These are phyloP conservation scores for Lophiostoma macrostomum DNA, from an alignment of 495 filamentous ascomycete genomes.

Conservation along the genomic window DNA sequence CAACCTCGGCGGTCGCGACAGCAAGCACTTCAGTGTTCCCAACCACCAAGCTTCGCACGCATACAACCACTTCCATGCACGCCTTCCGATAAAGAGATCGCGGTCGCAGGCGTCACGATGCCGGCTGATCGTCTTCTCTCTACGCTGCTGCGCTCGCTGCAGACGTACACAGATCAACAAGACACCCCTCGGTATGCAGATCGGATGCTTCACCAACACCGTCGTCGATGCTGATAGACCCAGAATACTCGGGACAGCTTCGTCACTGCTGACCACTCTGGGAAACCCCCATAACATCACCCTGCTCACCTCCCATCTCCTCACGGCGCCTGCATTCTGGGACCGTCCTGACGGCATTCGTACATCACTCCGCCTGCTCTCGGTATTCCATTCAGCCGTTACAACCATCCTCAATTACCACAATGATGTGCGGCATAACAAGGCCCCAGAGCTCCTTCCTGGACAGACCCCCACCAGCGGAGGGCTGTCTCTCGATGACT, in stretches of 20 bases:
- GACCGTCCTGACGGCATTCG: slow-evolving; percentile 65
- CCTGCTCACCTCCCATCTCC: slow-evolving; percentile 84
- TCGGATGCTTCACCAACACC: not conserved
- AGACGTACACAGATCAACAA: slow-evolving; percentile 45
- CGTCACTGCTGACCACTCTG: slow-evolving; percentile 75
- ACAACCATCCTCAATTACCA: slow-evolving; percentile 44
- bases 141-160: slow-evolving; percentile 43
- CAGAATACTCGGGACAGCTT: slow-evolving; percentile 76
- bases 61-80: not conserved
- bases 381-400: slow-evolving; percentile 83
- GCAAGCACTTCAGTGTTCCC: slow-evolving; percentile 13
- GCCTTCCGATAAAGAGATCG: not conserved
- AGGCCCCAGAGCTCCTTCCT: slow-evolving; percentile 42
- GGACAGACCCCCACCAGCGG: slow-evolving; percentile 40
- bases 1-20: slow-evolving; percentile 17
- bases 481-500: slow-evolving; percentile 57
- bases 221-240: slow-evolving; percentile 29
- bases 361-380: slow-evolving; percentile 71
- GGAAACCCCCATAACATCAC: slow-evolving; percentile 88
- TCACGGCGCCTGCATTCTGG: slow-evolving; percentile 87
- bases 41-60: not conserved
- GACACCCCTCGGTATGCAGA: slow-evolving; percentile 47
- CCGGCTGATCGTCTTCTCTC: slow-evolving; percentile 41
- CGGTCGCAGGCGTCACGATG: slow-evolving; percentile 27
- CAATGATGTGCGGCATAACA: slow-evolving; percentile 38